Evolutionary conservation across 331 rosid species (phyloP).

Genomic region (Dryas integrifolia): DNA sequence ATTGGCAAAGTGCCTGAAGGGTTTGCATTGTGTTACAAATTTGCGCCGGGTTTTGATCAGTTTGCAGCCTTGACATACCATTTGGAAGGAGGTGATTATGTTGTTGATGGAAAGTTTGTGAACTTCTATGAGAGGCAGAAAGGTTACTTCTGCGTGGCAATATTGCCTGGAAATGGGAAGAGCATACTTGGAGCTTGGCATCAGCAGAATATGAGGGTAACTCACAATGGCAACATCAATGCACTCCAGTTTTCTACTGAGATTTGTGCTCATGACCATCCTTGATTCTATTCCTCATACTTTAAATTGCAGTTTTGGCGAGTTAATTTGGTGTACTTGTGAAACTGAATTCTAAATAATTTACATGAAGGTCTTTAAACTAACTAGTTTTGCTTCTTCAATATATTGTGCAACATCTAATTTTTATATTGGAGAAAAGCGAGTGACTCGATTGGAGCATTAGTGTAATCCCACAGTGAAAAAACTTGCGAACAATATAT

Average conservation of each 20-base stretch:
- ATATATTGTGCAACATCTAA: too few relatives aligned
- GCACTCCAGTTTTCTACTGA: conserved; percentile 14
- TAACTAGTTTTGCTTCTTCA: too few relatives aligned
- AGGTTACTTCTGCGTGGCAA: conserved; percentile 22
- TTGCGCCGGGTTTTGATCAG: background rate
- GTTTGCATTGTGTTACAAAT: conserved; percentile 16
- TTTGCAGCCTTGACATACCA: conserved; percentile 17
- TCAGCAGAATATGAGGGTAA: conserved; percentile 24
- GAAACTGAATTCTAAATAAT: too few relatives aligned
- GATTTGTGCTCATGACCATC: conserved; percentile 2
- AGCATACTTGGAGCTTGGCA: conserved; percentile 29
- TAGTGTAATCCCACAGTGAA: too few relatives aligned
- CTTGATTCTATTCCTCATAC: background rate
- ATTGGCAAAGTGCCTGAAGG: background rate
- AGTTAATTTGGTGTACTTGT: too few relatives aligned
- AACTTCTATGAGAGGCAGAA: background rate
- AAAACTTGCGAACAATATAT: too few relatives aligned
- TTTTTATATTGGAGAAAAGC: too few relatives aligned
- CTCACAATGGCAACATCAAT: conserved; percentile 10
- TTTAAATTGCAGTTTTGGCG: too few relatives aligned
- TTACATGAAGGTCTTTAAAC: too few relatives aligned
- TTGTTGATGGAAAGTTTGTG: background rate
- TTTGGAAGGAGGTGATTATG: conserved; percentile 25
- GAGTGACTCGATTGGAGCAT: too few relatives aligned
- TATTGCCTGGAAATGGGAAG: background rate